phyloP scores from a whole-genome alignment of 208 protist species.

The Sergeia podlipaevii region DNA sequence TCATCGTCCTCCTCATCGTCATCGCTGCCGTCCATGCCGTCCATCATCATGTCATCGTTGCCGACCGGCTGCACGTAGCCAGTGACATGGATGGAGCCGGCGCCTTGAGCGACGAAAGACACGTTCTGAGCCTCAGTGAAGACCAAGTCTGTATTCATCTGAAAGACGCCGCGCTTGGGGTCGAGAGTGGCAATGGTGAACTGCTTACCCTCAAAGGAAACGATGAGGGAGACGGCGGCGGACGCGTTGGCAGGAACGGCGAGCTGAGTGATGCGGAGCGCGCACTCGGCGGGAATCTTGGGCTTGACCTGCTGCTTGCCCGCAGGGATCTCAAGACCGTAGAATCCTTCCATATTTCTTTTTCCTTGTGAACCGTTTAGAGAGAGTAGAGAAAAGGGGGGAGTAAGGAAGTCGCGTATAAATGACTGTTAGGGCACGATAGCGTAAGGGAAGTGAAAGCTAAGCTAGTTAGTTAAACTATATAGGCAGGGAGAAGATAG shows the following conservation, averaged over 20 bases:
- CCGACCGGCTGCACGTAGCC: constrained; percentile 85
- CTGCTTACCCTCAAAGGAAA: constrained; percentile 83
- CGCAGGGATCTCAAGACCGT: constrained; percentile 67
- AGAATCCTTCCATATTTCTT: constrained; percentile 83
- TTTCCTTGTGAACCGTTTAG: too few species aligned
- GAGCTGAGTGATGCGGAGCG: constrained; percentile 83
- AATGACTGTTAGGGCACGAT: too few species aligned
- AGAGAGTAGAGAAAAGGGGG: too few species aligned
- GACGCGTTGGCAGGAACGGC: constrained; percentile 79
- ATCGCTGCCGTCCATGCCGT: constrained; percentile 32
- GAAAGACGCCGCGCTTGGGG: constrained; percentile 73
- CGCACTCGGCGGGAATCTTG: constrained; percentile 78
- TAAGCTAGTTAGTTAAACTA: too few species aligned
- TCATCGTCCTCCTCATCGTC: constrained; percentile 35
- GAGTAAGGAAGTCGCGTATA: too few species aligned
- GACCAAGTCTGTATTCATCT: constrained; percentile 86
- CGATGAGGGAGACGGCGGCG: constrained; percentile 63
- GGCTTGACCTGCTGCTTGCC: constrained; percentile 81
- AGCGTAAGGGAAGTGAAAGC: too few species aligned
- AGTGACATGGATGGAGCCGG: constrained; percentile 73
- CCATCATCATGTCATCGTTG: constrained; percentile 52
- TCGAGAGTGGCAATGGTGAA: constrained; percentile 88
- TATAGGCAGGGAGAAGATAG: neutral
- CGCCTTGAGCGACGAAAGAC: constrained; percentile 65
- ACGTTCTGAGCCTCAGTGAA: constrained; percentile 79